phyloP scores from a whole-genome alignment of 768 basidiomycete genomes.

The Phylloporus rhodoxanthus region DNA sequence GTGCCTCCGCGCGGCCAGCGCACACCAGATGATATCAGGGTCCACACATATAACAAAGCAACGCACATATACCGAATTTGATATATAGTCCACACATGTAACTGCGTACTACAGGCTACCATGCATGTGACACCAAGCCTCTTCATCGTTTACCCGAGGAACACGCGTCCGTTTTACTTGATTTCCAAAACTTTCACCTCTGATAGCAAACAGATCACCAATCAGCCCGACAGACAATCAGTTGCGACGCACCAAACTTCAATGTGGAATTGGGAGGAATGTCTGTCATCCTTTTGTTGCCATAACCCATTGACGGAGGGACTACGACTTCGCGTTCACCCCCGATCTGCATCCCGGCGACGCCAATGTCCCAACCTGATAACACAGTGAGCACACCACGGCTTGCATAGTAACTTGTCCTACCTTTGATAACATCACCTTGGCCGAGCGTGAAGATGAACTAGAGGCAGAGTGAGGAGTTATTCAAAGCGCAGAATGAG shows the following conservation, averaged over 20 bases:
- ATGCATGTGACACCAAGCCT: constrained; percentile 13
- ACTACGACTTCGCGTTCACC: constrained; percentile 81
- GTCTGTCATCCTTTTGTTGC: constrained; percentile 47
- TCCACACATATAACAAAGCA: constrained; percentile 13
- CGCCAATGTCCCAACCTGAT: constrained; percentile 84
- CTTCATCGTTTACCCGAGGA: constrained; percentile 10
- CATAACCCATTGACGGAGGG: constrained; percentile 68
- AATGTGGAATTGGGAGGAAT: constrained; percentile 83
- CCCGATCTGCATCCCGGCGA: constrained; percentile 86
- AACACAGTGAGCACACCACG: constrained; percentile 1
- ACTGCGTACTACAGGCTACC: constrained; percentile 13
- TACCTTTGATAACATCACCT: constrained; percentile 90
- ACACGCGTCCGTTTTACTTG: constrained; percentile 39
- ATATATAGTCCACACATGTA: constrained; percentile 21
- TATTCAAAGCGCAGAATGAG: constrained; percentile 7
- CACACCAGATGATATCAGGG: constrained; percentile 19
- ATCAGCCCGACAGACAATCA: constrained; percentile 2
- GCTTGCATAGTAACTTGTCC: constrained; percentile 6
- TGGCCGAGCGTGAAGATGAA: constrained; percentile 76
- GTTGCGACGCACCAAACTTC: constrained; percentile 58
- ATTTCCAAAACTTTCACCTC: constrained; percentile 70
- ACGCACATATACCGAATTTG: constrained; percentile 22
- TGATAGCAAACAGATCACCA: constrained; percentile 26
- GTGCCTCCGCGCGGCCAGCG: constrained; percentile 22
- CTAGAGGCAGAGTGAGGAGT: constrained; percentile 28